Evolutionary conservation across 148 eudicot species (phyloP), one percentile per base, ranked within the genome.

Genomic region (Silene uniflora): DNA sequence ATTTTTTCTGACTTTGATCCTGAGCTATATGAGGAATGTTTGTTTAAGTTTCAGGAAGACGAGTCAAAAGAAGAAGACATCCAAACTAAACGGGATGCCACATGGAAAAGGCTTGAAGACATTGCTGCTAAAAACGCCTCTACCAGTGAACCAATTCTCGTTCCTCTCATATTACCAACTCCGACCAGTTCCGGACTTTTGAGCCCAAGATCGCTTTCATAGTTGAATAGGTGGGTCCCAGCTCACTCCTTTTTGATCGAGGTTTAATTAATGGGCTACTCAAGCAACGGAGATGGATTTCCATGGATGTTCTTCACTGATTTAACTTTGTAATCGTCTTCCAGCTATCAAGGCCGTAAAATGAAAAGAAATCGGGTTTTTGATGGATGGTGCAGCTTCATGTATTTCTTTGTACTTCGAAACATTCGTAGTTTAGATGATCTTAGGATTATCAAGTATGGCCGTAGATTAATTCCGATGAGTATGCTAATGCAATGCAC

Each of bases 41-140:
- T 77, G 69, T 70, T 52, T 73, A 89, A 87, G 85, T 91, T 89
- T 67, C 85, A 88, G 76, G 91, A 89, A 70, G 90, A 86, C 27
- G 91, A 89, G 78, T 60, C 81, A 0, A 85, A 84, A 84, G 88
- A 86, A 78, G 85, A 84, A 18, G 88, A 78, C 70, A 60, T 80
- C 23, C 80, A 71, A 80, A 65, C 76, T 27, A 88, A 75, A 75
- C 93, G 88, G 2, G 87, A 88, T 77, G 79, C 83, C 63, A 85
- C 82, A 1, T 91, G 97, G 97, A 88, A 76, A 82, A 84, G 81
- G 54, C 72, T 89, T 35, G 91, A 91, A 84, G 89, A 88, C 17
- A 75, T 88, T 7, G 91, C 88, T 61, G 76, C 88, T 23, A 76
- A 79, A 72, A 88, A 81, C 27, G 87, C 83, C 22, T 61, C 82